A percentile compares a stretch with the other conserved stretches of the same genome.
Conservation (phyloP, 148 eudicot genomes). For the Rhododendron vialii region DNA sequence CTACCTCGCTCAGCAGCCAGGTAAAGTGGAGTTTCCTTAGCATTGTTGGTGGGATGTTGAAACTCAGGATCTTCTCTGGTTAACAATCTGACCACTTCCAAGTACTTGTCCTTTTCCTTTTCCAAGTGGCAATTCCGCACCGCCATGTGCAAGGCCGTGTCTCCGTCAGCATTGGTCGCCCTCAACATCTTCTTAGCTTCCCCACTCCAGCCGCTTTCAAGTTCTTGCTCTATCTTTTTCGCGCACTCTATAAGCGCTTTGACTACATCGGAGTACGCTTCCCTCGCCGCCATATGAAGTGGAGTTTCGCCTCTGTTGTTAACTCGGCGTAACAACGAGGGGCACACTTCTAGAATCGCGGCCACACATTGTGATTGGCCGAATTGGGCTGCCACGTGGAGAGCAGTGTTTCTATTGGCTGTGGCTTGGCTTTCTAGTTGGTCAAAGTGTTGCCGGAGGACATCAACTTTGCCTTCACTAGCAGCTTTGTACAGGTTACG, state of each 20-base stretch:
- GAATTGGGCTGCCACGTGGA: constrained; percentile 4
- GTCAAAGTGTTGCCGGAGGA: too few species aligned
- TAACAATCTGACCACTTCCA: neutral
- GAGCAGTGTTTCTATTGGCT: neutral
- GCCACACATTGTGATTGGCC: too few species aligned
- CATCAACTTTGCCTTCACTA: too few species aligned
- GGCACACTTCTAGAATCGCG: neutral
- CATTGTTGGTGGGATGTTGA: neutral
- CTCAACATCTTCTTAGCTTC: neutral
- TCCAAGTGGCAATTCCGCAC: too few species aligned
- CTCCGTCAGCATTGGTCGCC: neutral
- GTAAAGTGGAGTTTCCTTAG: neutral
- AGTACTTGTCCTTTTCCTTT: too few species aligned
- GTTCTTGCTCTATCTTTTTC: neutral
- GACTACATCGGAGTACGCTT: neutral
- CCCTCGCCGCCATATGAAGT: neutral
- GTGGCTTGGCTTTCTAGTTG: too few species aligned
- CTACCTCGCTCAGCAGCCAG: neutral
- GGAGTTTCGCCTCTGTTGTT: neutral
- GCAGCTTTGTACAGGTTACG: too few species aligned
- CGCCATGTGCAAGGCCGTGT: too few species aligned
- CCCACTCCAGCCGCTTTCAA: neutral
- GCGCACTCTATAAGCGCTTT: too few species aligned
- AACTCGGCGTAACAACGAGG: neutral
- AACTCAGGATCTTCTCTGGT: neutral